Percentiles rank a stretch among this genome's conserved stretches.
phyloP scores from a whole-genome alignment of 306 rosid genomes.

The Calophaca sinica region DNA sequence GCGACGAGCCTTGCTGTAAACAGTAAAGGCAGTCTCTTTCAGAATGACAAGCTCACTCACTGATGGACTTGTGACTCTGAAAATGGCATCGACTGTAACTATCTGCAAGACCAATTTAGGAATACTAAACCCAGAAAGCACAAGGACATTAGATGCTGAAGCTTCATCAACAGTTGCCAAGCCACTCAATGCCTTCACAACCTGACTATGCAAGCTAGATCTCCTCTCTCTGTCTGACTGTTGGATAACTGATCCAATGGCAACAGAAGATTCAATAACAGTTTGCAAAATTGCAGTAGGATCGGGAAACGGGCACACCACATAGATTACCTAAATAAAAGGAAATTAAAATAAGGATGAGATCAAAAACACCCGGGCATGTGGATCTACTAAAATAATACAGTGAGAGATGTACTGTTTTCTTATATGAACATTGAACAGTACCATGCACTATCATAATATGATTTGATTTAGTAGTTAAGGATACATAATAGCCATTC shows the following conservation, averaged over 20 bases:
- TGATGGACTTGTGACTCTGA: constrained; percentile 92
- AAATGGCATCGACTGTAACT: constrained; percentile 93
- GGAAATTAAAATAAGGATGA: constrained; percentile 30
- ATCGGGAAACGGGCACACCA: constrained; percentile 98
- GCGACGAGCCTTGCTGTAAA: constrained; percentile 93
- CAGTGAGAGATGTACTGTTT: constrained; percentile 15
- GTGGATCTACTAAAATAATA: constrained; percentile 16
- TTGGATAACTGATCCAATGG: constrained; percentile 86
- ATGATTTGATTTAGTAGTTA: constrained; percentile 6
- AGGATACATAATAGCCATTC: constrained; percentile 28
- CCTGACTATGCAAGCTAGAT: constrained; percentile 80
- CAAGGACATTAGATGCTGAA: constrained; percentile 79
- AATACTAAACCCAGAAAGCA: constrained; percentile 85
- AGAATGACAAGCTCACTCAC: constrained; percentile 84
- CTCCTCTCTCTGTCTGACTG: constrained; percentile 91
- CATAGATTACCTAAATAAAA: constrained; percentile 83
- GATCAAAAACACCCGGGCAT: constrained; percentile 32
- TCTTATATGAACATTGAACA: constrained; percentile 42
- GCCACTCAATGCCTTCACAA: constrained; percentile 92
- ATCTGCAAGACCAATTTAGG: constrained; percentile 94
- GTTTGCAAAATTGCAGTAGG: constrained; percentile 93
- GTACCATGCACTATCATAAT: constrained; percentile 2
- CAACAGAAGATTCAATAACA: constrained; percentile 86
- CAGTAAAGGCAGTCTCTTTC: constrained; percentile 94
- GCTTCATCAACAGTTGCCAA: constrained; percentile 96